Base-by-base conservation (phyloP, 2,329 filamentous ascomycete genomes). In the Apiospora rasikravindrae region DNA sequence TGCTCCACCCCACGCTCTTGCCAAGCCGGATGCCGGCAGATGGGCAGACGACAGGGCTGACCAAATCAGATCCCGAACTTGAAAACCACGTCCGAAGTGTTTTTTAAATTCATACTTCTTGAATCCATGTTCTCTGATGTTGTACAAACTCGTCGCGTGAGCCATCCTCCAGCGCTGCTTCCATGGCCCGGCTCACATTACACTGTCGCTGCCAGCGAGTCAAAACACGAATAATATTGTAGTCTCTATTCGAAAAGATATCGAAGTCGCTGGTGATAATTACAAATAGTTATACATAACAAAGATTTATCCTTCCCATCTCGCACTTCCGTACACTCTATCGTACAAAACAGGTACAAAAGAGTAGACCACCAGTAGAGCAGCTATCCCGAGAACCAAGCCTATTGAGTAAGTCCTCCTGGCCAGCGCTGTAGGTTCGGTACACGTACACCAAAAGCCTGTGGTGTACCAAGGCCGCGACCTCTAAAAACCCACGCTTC, bases 11-110 rank as follows among this genome's bases (percentile, higher is more conserved):
- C 7, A 14, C n/a, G 57, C 19, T 2, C 33, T n/a, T 40, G 57
- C 57, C 57, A 64, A 64, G 57, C 57, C 57, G 57, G 57, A 64
- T 64, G 29, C 57, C 57, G 57, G 57, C 57, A 64, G 53, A 33
- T 29, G 8, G 19, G 7, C 33, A 64, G 19, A 64, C 29, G 10
- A 22, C 53, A 61, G 29, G 53, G 53, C 53, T 37, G 53, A 61
- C 51, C 51, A 29, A 33, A 33, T 14, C 24, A 57, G 6, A 42
- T 13, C 4, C 53, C 26, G 26, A 22, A 33, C 16, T 4, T 33
- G 53, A 10, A 37, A 33, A 61, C 13, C 13, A 19, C 24, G 26
- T 19, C 51, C 51, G 24, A 26, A 33, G 33, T 33, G 3, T 3
- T 33, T 14, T 7, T 57, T 13, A 53, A 53, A 16, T 6, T 7